phyloP scores from a whole-genome alignment of 1,284 basidiomycete genomes.

The Earliella scabrosa region DNA sequence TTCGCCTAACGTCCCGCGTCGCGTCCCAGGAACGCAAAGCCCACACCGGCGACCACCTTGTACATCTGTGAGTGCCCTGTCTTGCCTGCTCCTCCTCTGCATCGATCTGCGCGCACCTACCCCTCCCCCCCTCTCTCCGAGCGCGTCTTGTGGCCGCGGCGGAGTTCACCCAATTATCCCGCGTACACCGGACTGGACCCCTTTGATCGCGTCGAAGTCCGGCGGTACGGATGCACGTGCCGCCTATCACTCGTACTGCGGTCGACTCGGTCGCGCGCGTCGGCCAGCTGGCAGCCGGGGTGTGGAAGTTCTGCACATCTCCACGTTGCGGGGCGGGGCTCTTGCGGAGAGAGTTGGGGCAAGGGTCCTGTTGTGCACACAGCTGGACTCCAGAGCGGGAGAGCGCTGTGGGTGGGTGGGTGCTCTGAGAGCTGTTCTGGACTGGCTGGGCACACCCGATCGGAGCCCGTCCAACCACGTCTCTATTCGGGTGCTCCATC shows the following conservation, averaged over 20 bases:
- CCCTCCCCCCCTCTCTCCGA: background rate
- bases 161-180: background rate
- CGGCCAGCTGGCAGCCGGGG: too few species aligned
- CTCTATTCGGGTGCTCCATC: background rate
- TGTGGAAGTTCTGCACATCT: too few species aligned
- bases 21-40: constrained; percentile 63
- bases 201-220: constrained; percentile 2
- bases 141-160: too few species aligned
- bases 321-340: too few species aligned
- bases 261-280: too few species aligned
- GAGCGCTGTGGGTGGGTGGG: background rate
- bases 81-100: constrained; percentile 4
- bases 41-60: constrained; percentile 70
- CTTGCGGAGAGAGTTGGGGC: too few species aligned
- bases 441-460: background rate
- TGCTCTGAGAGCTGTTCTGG: background rate
- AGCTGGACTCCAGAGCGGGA: background rate
- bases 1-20: constrained; percentile 15
- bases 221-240: background rate
- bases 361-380: too few species aligned
- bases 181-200: background rate
- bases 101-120: background rate
- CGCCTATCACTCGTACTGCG: background rate
- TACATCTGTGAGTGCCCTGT: constrained; percentile 70
- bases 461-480: background rate